A percentile compares a stretch with the other conserved stretches of the same genome.
These are phyloP conservation scores for Paecilomyces formosus DNA, from an alignment of 2,329 filamentous ascomycete species.

Conservation along the genomic window DNA sequence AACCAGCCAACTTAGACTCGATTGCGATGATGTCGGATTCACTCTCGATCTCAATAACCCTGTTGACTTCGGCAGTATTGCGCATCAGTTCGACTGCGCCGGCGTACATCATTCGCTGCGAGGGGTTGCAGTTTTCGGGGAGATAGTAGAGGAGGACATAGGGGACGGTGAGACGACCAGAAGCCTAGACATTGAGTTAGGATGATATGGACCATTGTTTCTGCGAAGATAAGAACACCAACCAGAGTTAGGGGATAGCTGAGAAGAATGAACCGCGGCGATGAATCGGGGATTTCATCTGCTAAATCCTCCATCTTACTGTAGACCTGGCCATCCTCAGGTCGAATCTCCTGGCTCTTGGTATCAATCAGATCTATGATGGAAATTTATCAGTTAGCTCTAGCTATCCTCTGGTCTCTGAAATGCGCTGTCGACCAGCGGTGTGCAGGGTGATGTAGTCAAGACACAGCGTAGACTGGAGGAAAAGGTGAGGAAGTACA, in stretches of 20 bases:
- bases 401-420: background rate
- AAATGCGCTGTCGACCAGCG: background rate
- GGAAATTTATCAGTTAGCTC: slow-evolving; percentile 13
- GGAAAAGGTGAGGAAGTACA: slow-evolving; percentile 55
- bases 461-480: background rate
- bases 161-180: slow-evolving; percentile 77
- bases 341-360: slow-evolving; percentile 79
- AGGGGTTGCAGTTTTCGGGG: slow-evolving; percentile 80
- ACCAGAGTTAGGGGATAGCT: slow-evolving; percentile 88
- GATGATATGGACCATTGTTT: background rate
- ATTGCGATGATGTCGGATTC: slow-evolving; percentile 78
- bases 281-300: slow-evolving; percentile 87
- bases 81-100: slow-evolving; percentile 94
- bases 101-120: slow-evolving; percentile 87
- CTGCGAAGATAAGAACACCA: slow-evolving; percentile 20
- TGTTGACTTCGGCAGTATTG: slow-evolving; percentile 82
- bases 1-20: slow-evolving; percentile 33
- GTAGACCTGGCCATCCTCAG: slow-evolving; percentile 75
- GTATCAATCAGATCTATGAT: slow-evolving; percentile 78
- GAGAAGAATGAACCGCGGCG: slow-evolving; percentile 80
- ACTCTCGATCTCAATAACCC: slow-evolving; percentile 75
- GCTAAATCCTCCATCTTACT: slow-evolving; percentile 70
- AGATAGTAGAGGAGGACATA: slow-evolving; percentile 96
- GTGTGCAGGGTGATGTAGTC: background rate
- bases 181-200: slow-evolving; percentile 48